Conservation (phyloP, 108 stramenopile genomes). For the Chaetoceros tenuissimus region DNA sequence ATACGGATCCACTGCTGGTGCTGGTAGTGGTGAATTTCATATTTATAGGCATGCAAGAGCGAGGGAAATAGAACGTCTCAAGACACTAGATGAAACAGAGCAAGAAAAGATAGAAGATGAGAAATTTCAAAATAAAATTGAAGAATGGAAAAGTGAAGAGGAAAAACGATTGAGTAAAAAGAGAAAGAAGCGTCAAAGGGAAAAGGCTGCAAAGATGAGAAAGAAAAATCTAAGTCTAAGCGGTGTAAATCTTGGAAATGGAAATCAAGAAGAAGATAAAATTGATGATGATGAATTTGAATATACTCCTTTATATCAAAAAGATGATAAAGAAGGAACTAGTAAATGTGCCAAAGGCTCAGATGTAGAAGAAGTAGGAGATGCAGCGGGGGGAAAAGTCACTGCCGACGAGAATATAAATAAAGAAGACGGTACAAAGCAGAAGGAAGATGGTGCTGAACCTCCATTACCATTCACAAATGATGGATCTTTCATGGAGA, state of each 20-base stretch:
- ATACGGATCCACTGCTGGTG: conserved; percentile 82
- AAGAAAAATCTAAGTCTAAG: conserved; percentile 60
- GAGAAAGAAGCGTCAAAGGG: conserved; percentile 66
- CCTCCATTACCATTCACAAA: conserved; percentile 24
- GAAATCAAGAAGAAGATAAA: conserved; percentile 5
- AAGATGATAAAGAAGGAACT: neutral
- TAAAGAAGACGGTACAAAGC: too few species aligned
- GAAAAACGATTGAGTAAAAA: conserved; percentile 45
- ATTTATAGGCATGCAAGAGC: conserved; percentile 85
- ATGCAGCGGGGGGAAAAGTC: neutral
- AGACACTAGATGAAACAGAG: conserved; percentile 45
- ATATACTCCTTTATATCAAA: neutral
- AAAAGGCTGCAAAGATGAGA: conserved; percentile 75
- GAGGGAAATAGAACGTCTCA: conserved; percentile 68
- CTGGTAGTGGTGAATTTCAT: conserved; percentile 87
- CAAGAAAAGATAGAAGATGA: conserved; percentile 28
- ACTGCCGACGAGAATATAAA: neutral
- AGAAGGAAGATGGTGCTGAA: neutral
- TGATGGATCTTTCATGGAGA: conserved; percentile 63
- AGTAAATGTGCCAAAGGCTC: conserved; percentile 4
- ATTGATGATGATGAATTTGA: conserved; percentile 2
- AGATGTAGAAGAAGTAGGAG: neutral
- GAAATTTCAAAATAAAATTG: conserved; percentile 34
- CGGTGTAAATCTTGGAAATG: neutral
- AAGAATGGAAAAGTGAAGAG: conserved; percentile 19